Conservation (phyloP, 1,139 yeast genomes). For the Saccharomyces hybrid region DNA sequence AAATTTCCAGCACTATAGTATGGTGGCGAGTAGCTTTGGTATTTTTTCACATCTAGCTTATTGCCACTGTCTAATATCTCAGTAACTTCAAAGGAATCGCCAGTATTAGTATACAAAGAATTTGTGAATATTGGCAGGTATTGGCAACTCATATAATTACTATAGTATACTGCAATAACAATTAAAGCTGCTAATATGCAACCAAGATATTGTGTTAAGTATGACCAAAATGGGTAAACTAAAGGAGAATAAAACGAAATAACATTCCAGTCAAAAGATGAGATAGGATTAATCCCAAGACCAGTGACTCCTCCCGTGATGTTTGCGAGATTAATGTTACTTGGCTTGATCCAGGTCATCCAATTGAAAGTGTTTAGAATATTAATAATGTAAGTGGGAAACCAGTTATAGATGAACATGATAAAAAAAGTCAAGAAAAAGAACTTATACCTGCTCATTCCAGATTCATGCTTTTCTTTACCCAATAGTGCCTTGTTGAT, state of each 20-base stretch:
- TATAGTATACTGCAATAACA: constrained; percentile 41
- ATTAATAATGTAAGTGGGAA: constrained; percentile 37
- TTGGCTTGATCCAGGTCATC: constrained; percentile 58
- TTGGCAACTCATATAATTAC: constrained; percentile 45
- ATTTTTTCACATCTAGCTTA: constrained; percentile 37
- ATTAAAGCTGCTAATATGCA: constrained; percentile 37
- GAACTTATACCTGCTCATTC: constrained; percentile 41
- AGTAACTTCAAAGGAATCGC: constrained; percentile 38
- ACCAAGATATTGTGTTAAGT: constrained; percentile 39
- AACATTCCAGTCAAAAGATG: constrained; percentile 47
- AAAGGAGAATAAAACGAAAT: constrained; percentile 31
- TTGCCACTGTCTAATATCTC: constrained; percentile 36
- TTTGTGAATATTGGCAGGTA: constrained; percentile 51
- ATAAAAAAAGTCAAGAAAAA: constrained; percentile 37
- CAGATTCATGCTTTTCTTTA: constrained; percentile 40
- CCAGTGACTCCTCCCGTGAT: constrained; percentile 48
- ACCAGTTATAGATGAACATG: constrained; percentile 48
- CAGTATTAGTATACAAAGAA: constrained; percentile 42
- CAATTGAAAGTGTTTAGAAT: constrained; percentile 42
- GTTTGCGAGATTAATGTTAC: constrained; percentile 45
- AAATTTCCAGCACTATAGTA: constrained; percentile 52
- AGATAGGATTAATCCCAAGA: constrained; percentile 48
- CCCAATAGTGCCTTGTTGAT: constrained; percentile 45
- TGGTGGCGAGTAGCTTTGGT: constrained; percentile 46
- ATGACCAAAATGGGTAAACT: constrained; percentile 42